Conservation (phyloP, 768 basidiomycete species). For the Gymnopilus dilepis region DNA sequence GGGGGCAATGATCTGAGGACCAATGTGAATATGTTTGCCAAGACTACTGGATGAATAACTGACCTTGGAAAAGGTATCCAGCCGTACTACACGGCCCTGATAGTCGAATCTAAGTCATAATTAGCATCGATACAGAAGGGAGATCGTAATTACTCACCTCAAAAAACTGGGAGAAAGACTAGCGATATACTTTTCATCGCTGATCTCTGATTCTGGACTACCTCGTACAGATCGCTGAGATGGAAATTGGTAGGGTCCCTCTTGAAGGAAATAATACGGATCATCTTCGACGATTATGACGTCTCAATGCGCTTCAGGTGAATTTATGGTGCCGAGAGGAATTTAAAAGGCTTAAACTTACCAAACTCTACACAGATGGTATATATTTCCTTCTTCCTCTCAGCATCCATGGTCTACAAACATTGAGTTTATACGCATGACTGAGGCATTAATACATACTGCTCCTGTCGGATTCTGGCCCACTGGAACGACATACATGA, state of each 20-base stretch:
- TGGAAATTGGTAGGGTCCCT: conserved; percentile 57
- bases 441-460: conserved; percentile 41
- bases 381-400: conserved; percentile 81
- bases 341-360: conserved; percentile 30
- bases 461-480: conserved; percentile 86
- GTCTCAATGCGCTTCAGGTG: conserved; percentile 41
- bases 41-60: background rate
- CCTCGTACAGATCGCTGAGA: conserved; percentile 30
- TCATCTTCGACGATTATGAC: conserved; percentile 85
- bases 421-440: background rate
- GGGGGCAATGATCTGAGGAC: conserved; percentile 70
- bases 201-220: conserved; percentile 10
- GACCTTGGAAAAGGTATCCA: conserved; percentile 84
- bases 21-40: background rate
- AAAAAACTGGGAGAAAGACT: conserved; percentile 67
- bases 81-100: conserved; percentile 82
- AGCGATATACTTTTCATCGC: conserved; percentile 51
- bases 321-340: background rate
- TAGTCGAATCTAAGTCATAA: conserved; percentile 58
- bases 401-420: conserved; percentile 58
- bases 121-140: background rate
- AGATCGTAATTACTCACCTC: conserved; percentile 39
- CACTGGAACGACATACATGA: conserved; percentile 79
- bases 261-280: conserved; percentile 79
- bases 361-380: conserved; percentile 84